Evolutionary conservation across 768 basidiomycete species (phyloP), one percentile per base, ranked within the genome.

Genomic region (Termitomyces sp.): DNA sequence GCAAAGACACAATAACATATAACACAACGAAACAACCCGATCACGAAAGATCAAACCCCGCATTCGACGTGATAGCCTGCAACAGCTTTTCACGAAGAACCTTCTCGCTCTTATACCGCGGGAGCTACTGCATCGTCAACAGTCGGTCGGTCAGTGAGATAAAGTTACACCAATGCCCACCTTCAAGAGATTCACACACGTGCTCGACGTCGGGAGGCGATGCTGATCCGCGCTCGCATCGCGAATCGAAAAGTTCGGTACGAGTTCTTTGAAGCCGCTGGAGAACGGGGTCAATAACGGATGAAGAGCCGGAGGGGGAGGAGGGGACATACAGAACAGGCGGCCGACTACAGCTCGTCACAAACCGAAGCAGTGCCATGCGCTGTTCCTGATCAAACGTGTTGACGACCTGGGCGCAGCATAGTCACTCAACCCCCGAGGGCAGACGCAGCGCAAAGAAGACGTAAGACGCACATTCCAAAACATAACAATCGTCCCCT

Each of bases 151-250:
- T n/a, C n/a, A n/a, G n/a, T n/a, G n/a, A n/a, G n/a, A 16, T 13
- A 3, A 24, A 27, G 1, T 16, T 5, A 26, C 14, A 13, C 2
- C 50, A 37, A 2, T 51, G 49, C 71, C 52, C 55, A 90, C 88
- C 82, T 98, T 98, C 48, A 98, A 75, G 7, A 98, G 73, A 71
- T 98, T 98, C 24, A 95, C 89, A 66, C 95, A 98, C 0, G 95
- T 93, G 57, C 93, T 91, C 4, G 88, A 80, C 0, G 88, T 88
- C 0, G 88, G 88, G 47, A 93, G 72, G 12, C 91, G 82, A 39
- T 78, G 72, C 62, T 89, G 78, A 68, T 98, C 93, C 1, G 68
- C 65, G 2, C 91, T 89, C 7, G 88, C 82, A 62, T 91, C 92
- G 3, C 93, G 84, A 53, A 99, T 95, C 2, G 87, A 85, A 65